A percentile compares a stretch with the other conserved stretches of the same genome.
Conservation (phyloP, 768 basidiomycete species). For the Amanita pseudoporphyria region DNA sequence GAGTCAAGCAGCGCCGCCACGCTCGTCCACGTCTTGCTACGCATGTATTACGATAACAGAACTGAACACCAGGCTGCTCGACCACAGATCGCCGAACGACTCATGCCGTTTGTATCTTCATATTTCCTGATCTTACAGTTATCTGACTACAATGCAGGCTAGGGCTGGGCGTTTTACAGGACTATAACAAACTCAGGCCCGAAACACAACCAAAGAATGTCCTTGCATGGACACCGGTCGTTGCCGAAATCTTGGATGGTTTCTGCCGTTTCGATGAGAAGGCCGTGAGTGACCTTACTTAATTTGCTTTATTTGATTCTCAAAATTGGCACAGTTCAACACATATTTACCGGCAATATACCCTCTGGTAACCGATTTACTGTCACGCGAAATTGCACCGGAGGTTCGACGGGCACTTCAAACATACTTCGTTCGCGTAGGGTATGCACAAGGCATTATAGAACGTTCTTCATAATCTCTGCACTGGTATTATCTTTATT, state of each 20-base stretch:
- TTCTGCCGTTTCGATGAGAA: slow-evolving; percentile 86
- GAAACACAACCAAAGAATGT: slow-evolving; percentile 96
- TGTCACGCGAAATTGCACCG: slow-evolving; percentile 72
- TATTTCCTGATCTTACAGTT: slow-evolving; percentile 4
- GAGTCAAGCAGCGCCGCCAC: slow-evolving; percentile 97
- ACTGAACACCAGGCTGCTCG: slow-evolving; percentile 78
- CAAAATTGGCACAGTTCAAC: slow-evolving; percentile 53
- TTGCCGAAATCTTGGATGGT: slow-evolving; percentile 89
- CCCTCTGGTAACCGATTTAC: slow-evolving; percentile 77
- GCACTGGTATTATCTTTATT: slow-evolving; percentile 21
- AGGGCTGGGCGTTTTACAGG: slow-evolving; percentile 77
- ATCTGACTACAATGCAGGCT: slow-evolving; percentile 39
- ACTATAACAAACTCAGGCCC: slow-evolving; percentile 81
- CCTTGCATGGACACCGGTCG: slow-evolving; percentile 96
- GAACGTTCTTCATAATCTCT: slow-evolving; percentile 39
- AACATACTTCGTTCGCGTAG: slow-evolving; percentile 74
- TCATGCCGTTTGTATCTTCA: slow-evolving; percentile 50
- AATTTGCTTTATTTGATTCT: slow-evolving; percentile 4
- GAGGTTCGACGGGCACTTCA: slow-evolving; percentile 78
- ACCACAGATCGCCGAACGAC: slow-evolving; percentile 66
- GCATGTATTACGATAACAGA: slow-evolving; percentile 93
- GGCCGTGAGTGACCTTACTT: slow-evolving; percentile 49
- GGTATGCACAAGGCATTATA: slow-evolving; percentile 60
- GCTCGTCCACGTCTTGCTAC: slow-evolving; percentile 80
- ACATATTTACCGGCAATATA: slow-evolving; percentile 87